These are phyloP conservation scores for Torrubiellomyces zombiae DNA, from an alignment of 2,329 filamentous ascomycete genomes.

Conservation along the genomic window DNA sequence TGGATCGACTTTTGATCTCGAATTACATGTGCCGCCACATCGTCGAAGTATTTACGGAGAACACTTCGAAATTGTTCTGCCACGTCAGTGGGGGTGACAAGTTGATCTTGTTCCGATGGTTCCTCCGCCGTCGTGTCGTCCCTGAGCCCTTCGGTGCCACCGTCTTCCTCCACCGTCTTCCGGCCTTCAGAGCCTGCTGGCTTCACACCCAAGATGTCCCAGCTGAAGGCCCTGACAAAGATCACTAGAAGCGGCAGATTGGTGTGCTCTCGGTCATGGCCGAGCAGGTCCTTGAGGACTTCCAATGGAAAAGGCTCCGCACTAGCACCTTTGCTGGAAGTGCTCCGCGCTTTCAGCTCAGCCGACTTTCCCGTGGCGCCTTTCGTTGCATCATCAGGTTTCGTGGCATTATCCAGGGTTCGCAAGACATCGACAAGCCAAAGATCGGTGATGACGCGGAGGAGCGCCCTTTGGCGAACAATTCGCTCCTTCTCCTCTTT, in stretches of 20 bases:
- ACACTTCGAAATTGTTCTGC: conserved; percentile 79
- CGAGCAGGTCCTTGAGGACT: conserved; percentile 90
- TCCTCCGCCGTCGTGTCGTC: conserved; percentile 28
- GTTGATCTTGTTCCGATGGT: conserved; percentile 41
- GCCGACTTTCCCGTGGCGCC: conserved; percentile 45
- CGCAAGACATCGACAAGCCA: conserved; percentile 84
- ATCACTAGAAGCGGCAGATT: conserved; percentile 85
- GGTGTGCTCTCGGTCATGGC: conserved; percentile 79
- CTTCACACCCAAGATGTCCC: conserved; percentile 82
- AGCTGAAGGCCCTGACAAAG: conserved; percentile 91
- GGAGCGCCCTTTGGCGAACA: conserved; percentile 64
- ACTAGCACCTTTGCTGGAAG: conserved; percentile 39
- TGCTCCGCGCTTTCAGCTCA: conserved; percentile 37
- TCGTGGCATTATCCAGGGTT: conserved; percentile 54
- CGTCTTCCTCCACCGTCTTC: conserved; percentile 71
- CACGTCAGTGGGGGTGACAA: conserved; percentile 59
- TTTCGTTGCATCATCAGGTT: conserved; percentile 46
- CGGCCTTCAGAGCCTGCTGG: conserved; percentile 57
- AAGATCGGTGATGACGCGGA: conserved; percentile 84
- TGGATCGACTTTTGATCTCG: conserved; percentile 85
- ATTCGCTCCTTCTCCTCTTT: conserved; percentile 92
- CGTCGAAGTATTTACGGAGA: conserved; percentile 75
- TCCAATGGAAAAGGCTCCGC: conserved; percentile 91
- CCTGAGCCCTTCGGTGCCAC: conserved; percentile 35
- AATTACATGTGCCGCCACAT: conserved; percentile 74